A percentile compares a stretch with the other conserved stretches of the same genome.
Conservation (phyloP, 768 basidiomycete genomes). For the Hortiboletus flavorubellus region DNA sequence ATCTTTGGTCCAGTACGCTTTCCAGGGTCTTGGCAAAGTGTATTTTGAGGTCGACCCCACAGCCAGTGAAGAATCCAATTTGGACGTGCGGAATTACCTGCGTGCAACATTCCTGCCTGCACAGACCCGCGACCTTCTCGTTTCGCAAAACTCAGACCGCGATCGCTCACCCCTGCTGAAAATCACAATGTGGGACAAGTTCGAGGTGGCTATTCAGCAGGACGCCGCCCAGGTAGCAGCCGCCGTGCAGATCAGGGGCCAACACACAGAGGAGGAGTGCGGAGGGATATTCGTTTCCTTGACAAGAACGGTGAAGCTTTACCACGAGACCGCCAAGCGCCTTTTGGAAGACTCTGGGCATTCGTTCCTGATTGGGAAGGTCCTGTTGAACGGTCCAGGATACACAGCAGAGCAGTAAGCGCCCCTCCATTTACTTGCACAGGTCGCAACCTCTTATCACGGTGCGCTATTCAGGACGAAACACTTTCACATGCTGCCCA, state of each 20-base stretch:
- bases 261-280: not conserved
- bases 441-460: not conserved
- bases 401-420: not conserved
- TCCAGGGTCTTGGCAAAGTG: not conserved
- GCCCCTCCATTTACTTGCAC: not conserved
- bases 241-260: not conserved
- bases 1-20: not conserved
- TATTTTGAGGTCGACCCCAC: constrained; percentile 4
- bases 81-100: not conserved
- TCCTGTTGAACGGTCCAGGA: not conserved
- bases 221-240: not conserved
- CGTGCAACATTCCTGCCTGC: not conserved
- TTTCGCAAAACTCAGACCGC: not conserved
- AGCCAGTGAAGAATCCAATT: not conserved
- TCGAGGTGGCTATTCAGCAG: not conserved
- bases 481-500: not conserved
- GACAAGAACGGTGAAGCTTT: not conserved
- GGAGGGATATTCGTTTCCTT: not conserved
- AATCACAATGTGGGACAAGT: not conserved
- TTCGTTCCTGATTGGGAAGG: not conserved
- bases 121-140: not conserved
- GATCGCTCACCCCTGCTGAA: constrained; percentile 3
- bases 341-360: not conserved
- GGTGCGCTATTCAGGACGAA: not conserved
- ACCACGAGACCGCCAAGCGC: not conserved